These are phyloP conservation scores for Trichothecium roseum DNA, from an alignment of 2,329 filamentous ascomycete genomes.

Conservation along the genomic window DNA sequence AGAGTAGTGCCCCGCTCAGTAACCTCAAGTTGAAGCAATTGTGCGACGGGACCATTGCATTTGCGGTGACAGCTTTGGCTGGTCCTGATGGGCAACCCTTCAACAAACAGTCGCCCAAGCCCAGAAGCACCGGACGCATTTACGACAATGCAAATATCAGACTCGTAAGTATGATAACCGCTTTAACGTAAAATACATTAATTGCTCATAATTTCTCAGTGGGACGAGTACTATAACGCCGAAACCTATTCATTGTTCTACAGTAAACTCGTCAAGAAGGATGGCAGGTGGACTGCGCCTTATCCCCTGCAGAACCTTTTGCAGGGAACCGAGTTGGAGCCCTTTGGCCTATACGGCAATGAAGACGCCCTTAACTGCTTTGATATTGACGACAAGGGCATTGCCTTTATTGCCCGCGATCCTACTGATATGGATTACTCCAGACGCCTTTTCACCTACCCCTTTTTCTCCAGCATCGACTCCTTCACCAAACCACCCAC, in stretches of 20 bases:
- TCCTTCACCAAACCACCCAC: conserved; percentile 16
- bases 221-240: conserved; percentile 18
- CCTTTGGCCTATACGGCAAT: conserved; percentile 14
- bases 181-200: not conserved
- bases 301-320: conserved; percentile 22
- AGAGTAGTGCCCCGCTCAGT: conserved; percentile 20
- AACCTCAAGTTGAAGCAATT: conserved; percentile 22
- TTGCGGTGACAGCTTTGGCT: conserved; percentile 23
- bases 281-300: conserved; percentile 18
- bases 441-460: conserved; percentile 8
- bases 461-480: conserved; percentile 18
- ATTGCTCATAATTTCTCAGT: conserved; percentile 13
- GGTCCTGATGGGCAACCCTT: conserved; percentile 19
- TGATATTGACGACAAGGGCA: conserved; percentile 22
- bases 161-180: conserved; percentile 15
- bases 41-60: conserved; percentile 20
- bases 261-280: conserved; percentile 17
- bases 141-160: conserved; percentile 22
- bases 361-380: conserved; percentile 13
- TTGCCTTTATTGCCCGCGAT: conserved; percentile 20
- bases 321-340: conserved; percentile 18
- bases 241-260: conserved; percentile 27
- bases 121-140: conserved; percentile 18
- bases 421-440: conserved; percentile 5
- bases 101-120: conserved; percentile 16